Percentiles rank a stretch among this genome's conserved stretches.
Evolutionary conservation across 169 alveolate species (phyloP).

Genomic region (Cryptosporidium tyzzeri): DNA sequence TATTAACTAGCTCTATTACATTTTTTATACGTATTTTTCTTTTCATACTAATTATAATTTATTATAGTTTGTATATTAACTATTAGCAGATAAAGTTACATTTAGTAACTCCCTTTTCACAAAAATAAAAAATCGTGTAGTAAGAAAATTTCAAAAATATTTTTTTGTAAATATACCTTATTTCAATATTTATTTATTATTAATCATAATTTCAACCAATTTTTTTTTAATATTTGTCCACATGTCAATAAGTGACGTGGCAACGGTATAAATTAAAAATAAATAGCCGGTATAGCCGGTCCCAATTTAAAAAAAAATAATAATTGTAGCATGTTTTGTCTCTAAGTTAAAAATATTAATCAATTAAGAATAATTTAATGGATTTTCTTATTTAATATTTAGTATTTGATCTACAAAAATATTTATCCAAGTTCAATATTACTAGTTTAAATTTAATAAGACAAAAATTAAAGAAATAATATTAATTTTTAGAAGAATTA

Average conservation of each 20-base stretch:
- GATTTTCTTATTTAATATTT: too few species aligned
- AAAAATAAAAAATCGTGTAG: too few species aligned
- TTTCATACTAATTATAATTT: neutral
- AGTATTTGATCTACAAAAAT: too few species aligned
- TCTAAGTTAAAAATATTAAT: neutral
- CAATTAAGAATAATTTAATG: too few species aligned
- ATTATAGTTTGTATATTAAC: neutral
- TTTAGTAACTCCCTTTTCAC: too few species aligned
- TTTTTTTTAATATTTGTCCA: neutral
- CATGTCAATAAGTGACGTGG: neutral
- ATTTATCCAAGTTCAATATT: too few species aligned
- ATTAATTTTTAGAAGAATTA: neutral
- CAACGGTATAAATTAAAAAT: neutral
- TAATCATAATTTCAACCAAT: neutral
- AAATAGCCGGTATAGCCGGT: conserved; percentile 9
- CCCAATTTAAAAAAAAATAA: neutral
- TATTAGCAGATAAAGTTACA: neutral
- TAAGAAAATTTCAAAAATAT: neutral
- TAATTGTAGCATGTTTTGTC: neutral
- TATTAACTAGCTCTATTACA: neutral
- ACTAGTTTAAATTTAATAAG: too few species aligned
- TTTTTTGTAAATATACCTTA: too few species aligned
- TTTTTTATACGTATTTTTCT: neutral
- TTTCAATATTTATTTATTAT: neutral
- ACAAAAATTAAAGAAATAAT: neutral